phyloP scores from a whole-genome alignment of 1,284 basidiomycete species.

The Ustilago shanxiensis region DNA sequence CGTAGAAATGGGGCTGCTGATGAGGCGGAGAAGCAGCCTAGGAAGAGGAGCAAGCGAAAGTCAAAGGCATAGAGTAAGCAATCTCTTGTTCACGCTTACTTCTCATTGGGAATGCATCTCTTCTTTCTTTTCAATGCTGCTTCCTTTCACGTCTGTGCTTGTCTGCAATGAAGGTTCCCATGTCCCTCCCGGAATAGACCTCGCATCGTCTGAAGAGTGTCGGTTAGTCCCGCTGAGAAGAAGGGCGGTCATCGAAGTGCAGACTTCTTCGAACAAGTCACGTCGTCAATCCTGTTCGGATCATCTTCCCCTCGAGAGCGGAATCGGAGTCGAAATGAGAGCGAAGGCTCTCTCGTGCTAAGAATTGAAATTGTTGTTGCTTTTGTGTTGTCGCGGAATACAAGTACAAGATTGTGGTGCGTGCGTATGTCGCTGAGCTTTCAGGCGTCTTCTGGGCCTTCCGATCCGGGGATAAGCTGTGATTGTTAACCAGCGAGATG shows the following conservation, averaged over 20 bases:
- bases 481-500: background rate
- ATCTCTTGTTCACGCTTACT: too few species aligned
- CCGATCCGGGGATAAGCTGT: slow-evolving; percentile 56
- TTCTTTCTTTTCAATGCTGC: background rate
- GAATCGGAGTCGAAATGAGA: too few species aligned
- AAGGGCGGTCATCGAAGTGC: background rate
- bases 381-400: slow-evolving; percentile 10
- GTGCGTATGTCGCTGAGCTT: background rate
- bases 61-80: background rate
- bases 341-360: background rate
- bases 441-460: slow-evolving; percentile 46
- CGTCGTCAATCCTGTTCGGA: too few species aligned
- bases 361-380: background rate
- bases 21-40: slow-evolving; percentile 5
- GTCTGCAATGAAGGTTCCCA: background rate
- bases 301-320: too few species aligned
- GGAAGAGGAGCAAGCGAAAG: slow-evolving; percentile 31
- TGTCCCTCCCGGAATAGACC: background rate
- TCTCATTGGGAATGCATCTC: background rate
- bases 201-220: too few species aligned
- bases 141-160: background rate
- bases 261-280: too few species aligned
- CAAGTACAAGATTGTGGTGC: slow-evolving; percentile 27
- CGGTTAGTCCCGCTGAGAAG: background rate
- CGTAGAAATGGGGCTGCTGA: slow-evolving; percentile 15